Evolutionary conservation across 208 protist genomes (phyloP), one percentile per base, ranked within the genome.

Genomic region (Crithidia mellificae): DNA sequence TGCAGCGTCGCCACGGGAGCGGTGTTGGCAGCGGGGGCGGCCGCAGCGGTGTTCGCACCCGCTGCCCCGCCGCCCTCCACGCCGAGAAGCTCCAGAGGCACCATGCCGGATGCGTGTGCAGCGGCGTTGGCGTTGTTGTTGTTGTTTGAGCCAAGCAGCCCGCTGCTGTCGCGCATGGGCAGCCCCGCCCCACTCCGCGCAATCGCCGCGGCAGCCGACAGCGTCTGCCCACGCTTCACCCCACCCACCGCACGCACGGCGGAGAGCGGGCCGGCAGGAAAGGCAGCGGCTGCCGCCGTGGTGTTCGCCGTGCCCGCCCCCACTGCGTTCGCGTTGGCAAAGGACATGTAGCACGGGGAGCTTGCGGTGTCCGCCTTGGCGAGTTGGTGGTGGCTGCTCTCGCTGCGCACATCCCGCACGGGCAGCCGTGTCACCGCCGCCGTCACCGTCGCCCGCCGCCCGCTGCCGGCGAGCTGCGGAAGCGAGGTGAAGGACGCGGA

Each of bases 381-480:
- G 38, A 61, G 24, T 22, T 65, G 5, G 54, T 34, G 24, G 30
- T 65, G 5, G 54, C 46, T 65, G 59, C 20, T 32, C 11, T 65
- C 59, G 46, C 47, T 70, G 62, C 70, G 70, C 12, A 30, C 44
- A 36, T 76, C 70, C 7, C 70, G 54, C 11, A 70, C 55, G 6
- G 70, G 63, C 30, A 59, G 34, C 0, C 70, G 63, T 0, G 70
- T 76, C 12, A 76, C 70, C 32, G 70, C 70, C 11, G 70, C 63
- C 2, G 54, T 32, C 30, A 76, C 62, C 9, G 46, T 61, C 15
- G 46, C 49, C 0, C 29, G 25, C 3, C 63, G 52, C 14, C 25
- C n/a, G 12, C 19, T 22, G 2, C 17, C 36, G 4, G n/a, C 19
- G 36, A 14, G 15, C 19, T 6, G 20, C n/a, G 9, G 44, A 29